phyloP scores from a whole-genome alignment of 768 basidiomycete genomes.

The Boletellus sp. region DNA sequence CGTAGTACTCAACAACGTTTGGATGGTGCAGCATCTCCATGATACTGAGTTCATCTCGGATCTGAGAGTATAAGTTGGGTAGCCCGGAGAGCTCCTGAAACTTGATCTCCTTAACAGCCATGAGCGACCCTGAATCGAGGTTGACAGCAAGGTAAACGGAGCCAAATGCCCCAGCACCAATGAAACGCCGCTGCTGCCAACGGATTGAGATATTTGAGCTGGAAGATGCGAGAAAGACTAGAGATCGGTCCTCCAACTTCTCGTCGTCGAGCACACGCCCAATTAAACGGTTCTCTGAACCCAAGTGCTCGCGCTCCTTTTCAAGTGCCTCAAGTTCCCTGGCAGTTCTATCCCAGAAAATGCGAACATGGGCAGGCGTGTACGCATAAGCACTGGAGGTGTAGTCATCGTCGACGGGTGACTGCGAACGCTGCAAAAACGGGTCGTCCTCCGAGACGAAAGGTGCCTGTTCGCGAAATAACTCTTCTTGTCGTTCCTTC shows the following conservation, averaged over 20 bases:
- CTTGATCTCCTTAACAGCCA: slow-evolving; percentile 99
- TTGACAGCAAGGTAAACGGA: slow-evolving; percentile 99
- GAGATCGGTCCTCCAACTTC: slow-evolving; percentile 87
- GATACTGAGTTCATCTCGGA: slow-evolving; percentile 92
- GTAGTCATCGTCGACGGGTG: slow-evolving; percentile 36
- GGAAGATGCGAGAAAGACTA: slow-evolving; percentile 94
- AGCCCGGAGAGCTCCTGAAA: slow-evolving; percentile 90
- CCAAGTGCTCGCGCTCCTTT: slow-evolving; percentile 52
- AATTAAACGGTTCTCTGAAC: slow-evolving; percentile 68
- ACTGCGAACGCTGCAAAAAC: slow-evolving; percentile 41
- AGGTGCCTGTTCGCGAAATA: slow-evolving; percentile 51
- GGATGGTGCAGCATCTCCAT: slow-evolving; percentile 99
- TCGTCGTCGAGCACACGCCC: slow-evolving; percentile 94
- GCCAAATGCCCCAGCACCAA: slow-evolving; percentile 97
- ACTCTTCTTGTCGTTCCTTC: slow-evolving; percentile 77
- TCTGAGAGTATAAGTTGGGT: slow-evolving; percentile 85
- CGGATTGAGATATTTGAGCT: slow-evolving; percentile 92
- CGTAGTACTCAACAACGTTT: slow-evolving; percentile 98
- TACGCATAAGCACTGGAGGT: slow-evolving; percentile 38
- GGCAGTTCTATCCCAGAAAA: slow-evolving; percentile 72
- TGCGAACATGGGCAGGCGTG: slow-evolving; percentile 60
- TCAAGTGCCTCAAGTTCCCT: slow-evolving; percentile 64
- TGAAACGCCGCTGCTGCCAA: slow-evolving; percentile 98
- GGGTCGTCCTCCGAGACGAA: slow-evolving; percentile 45
- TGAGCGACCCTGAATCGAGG: slow-evolving; percentile 89